Percentiles rank a stretch among this genome's conserved stretches.
Conservation (phyloP, 495 filamentous ascomycete species). For the Delitschia confertaspora region DNA sequence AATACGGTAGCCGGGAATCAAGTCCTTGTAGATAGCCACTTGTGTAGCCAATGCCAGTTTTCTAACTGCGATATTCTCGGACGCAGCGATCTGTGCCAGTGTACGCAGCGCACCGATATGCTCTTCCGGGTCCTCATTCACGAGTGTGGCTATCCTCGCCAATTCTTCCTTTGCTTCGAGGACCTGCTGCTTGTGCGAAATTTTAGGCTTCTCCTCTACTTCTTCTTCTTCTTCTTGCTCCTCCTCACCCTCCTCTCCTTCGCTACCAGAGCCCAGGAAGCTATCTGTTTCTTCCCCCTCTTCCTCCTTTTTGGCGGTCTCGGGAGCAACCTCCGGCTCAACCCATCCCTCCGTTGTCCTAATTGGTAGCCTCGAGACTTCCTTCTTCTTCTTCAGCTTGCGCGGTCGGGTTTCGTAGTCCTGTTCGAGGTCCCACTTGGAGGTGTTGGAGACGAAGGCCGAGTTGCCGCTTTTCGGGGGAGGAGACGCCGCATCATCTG, state of each 20-base stretch:
- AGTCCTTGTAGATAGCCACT: conserved; percentile 85
- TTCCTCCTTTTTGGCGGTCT: conserved; percentile 24
- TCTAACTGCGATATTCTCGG: conserved; percentile 58
- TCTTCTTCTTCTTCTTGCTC: conserved; percentile 37
- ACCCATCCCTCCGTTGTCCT: conserved; percentile 68
- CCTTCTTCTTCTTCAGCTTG: conserved; percentile 60
- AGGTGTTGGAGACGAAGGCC: conserved; percentile 37
- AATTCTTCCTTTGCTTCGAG: conserved; percentile 85
- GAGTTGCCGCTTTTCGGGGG: conserved; percentile 28
- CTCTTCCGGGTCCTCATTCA: conserved; percentile 93
- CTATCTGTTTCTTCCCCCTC: conserved; percentile 45
- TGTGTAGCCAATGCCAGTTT: conserved; percentile 79
- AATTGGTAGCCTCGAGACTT: conserved; percentile 69
- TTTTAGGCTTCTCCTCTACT: conserved; percentile 48
- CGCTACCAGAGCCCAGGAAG: conserved; percentile 43
- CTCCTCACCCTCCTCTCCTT: conserved; percentile 47
- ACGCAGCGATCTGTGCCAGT: conserved; percentile 64
- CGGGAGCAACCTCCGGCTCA: conserved; percentile 45
- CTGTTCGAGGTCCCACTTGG: conserved; percentile 81
- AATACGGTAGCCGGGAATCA: conserved; percentile 93
- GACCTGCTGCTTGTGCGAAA: conserved; percentile 68
- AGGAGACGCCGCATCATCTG: conserved; percentile 31
- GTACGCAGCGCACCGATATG: conserved; percentile 63
- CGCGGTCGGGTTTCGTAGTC: conserved; percentile 75
- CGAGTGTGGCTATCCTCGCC: conserved; percentile 64